Percentiles rank a stretch among this genome's conserved stretches.
phyloP scores from a whole-genome alignment of 139 green algal species.

The Chara braunii region DNA sequence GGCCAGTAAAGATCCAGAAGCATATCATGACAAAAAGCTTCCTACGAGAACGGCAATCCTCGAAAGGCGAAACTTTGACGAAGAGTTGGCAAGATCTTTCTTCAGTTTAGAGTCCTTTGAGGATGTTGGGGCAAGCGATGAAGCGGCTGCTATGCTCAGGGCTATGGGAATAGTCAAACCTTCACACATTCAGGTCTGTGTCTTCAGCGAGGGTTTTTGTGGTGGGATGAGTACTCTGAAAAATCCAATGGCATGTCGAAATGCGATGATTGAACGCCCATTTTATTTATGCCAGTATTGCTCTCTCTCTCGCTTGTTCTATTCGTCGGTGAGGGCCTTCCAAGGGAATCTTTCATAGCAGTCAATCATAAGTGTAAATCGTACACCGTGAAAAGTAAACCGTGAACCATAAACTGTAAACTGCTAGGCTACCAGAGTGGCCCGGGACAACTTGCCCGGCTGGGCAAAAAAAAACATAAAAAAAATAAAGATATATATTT shows the following conservation, averaged over 20 bases:
- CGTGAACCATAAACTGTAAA: too few relatives aligned
- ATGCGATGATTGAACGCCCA: too few relatives aligned
- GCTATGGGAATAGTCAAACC: slow-evolving; percentile 17
- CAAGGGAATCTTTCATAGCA: too few relatives aligned
- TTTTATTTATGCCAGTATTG: too few relatives aligned
- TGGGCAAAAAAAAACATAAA: too few relatives aligned
- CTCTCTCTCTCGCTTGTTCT: too few relatives aligned
- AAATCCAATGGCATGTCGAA: background rate
- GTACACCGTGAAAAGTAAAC: too few relatives aligned
- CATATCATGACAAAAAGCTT: slow-evolving; percentile 6
- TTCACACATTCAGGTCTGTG: slow-evolving; percentile 28
- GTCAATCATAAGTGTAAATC: too few relatives aligned
- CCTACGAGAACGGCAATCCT: background rate
- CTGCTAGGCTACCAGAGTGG: too few relatives aligned
- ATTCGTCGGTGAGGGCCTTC: too few relatives aligned
- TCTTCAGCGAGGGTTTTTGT: background rate
- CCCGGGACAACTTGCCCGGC: too few relatives aligned
- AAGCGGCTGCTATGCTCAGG: background rate
- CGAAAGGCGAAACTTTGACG: slow-evolving; percentile 15
- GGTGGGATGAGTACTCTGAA: background rate
- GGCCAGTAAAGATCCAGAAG: background rate
- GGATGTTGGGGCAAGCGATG: slow-evolving; percentile 11
- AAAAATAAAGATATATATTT: too few relatives aligned
- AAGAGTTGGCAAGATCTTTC: slow-evolving; percentile 15
- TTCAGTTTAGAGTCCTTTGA: slow-evolving; percentile 27